Conservation (phyloP, 164 flowering plant genomes). For the Piper betle region DNA sequence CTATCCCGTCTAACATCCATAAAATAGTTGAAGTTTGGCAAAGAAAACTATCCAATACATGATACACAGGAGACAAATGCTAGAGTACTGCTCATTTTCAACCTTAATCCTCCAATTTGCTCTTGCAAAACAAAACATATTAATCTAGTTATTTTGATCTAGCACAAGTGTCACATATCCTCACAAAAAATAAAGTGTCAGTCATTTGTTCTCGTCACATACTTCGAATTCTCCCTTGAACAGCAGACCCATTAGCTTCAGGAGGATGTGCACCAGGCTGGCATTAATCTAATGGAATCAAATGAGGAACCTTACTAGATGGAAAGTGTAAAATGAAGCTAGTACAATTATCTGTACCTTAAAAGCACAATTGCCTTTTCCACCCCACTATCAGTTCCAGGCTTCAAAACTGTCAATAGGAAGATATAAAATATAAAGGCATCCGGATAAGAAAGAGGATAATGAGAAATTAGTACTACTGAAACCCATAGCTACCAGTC, state of each 20-base stretch:
- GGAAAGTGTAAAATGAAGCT: neutral
- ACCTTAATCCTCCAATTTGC: no score
- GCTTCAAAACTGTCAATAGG: slow-evolving; percentile 43
- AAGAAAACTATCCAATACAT: no score
- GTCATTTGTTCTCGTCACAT: slow-evolving; percentile 7
- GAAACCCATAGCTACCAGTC: no score
- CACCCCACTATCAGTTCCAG: slow-evolving; percentile 27
- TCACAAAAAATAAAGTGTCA: neutral
- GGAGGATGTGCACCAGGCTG: slow-evolving; percentile 54
- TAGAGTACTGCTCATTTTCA: no score
- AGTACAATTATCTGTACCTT: slow-evolving; percentile 26
- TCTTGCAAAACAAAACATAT: no score
- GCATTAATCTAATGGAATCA: slow-evolving; percentile 13
- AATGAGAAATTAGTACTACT: no score
- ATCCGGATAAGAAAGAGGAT: neutral
- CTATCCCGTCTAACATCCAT: no score
- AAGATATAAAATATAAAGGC: neutral
- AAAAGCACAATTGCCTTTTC: slow-evolving; percentile 88
- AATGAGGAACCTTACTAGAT: neutral
- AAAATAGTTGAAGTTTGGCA: no score
- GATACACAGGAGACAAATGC: no score
- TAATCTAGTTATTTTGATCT: neutral
- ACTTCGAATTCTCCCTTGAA: slow-evolving; percentile 68
- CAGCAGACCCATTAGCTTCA: slow-evolving; percentile 42
- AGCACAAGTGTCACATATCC: neutral